Conservation (phyloP, 306 rosid species). For the Cicer bijugum region DNA sequence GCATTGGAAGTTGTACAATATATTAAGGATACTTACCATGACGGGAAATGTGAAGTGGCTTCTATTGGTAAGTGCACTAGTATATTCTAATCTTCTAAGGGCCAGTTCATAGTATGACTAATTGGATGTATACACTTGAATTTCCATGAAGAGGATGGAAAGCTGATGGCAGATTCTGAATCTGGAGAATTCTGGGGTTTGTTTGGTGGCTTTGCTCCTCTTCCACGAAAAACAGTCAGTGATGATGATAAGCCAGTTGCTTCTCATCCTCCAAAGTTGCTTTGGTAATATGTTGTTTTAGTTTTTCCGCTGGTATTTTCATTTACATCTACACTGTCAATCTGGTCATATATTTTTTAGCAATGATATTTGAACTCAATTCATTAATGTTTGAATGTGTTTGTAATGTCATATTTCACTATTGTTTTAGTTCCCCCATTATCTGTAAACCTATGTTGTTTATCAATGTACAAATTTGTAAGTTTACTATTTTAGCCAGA, state of each 20-base stretch:
- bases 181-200: slow-evolving; percentile 96
- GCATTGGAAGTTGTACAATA: slow-evolving; percentile 96
- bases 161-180: slow-evolving; percentile 95
- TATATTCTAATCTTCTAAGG: slow-evolving; percentile 27
- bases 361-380: slow-evolving; percentile 30
- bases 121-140: slow-evolving; percentile 48
- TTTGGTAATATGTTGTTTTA: slow-evolving; percentile 65
- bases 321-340: slow-evolving; percentile 14
- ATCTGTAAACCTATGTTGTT: slow-evolving; percentile 16
- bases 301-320: slow-evolving; percentile 32
- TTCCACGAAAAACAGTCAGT: slow-evolving; percentile 75
- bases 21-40: slow-evolving; percentile 88
- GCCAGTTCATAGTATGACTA: slow-evolving; percentile 41
- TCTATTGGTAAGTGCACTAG: slow-evolving; percentile 77
- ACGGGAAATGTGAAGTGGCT: slow-evolving; percentile 95
- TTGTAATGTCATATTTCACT: slow-evolving; percentile 10
- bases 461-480: slow-evolving; percentile 4
- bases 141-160: slow-evolving; percentile 85
- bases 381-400: slow-evolving; percentile 14
- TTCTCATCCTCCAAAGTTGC: slow-evolving; percentile 70
- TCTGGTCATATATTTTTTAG: slow-evolving; percentile 17
- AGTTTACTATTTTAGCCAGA: slow-evolving; percentile 32
- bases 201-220: slow-evolving; percentile 99
- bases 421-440: slow-evolving; percentile 17
- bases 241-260: slow-evolving; percentile 63